Conservation (phyloP, 2,329 filamentous ascomycete species). For the Exophiala sideris region DNA sequence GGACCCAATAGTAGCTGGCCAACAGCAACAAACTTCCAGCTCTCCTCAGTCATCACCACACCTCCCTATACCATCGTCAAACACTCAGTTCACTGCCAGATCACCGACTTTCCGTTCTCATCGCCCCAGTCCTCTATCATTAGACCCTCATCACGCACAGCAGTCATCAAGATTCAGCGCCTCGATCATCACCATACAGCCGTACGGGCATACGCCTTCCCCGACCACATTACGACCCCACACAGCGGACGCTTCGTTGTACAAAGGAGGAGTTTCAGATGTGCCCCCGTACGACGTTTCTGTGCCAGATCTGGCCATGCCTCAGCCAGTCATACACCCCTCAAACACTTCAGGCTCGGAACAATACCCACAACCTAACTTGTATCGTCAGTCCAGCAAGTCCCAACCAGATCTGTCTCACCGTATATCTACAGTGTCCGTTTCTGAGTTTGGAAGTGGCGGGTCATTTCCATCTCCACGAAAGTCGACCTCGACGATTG, state of each 20-base stretch:
- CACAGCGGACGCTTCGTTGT: constrained; percentile 2
- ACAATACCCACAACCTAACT: not conserved
- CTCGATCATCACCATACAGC: not conserved
- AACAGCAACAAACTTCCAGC: not conserved
- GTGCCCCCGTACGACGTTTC: not conserved
- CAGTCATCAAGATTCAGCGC: not conserved
- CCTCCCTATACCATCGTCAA: constrained; percentile 1
- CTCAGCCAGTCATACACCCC: constrained; percentile 2
- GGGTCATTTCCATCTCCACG: not conserved
- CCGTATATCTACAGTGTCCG: not conserved
- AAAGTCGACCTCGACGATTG: constrained; percentile 13
- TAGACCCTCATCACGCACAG: not conserved
- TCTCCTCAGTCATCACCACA: not conserved
- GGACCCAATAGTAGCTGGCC: constrained; percentile 2
- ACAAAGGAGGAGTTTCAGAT: not conserved
- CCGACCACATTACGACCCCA: not conserved
- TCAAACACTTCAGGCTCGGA: not conserved
- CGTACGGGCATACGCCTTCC: not conserved
- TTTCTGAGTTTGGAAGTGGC: not conserved
- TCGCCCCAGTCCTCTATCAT: not conserved
- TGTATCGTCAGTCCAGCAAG: constrained; percentile 13
- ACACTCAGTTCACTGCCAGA: not conserved
- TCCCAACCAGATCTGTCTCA: constrained; percentile 12
- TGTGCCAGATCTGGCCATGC: not conserved
- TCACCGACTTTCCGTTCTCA: not conserved